Conservation (phyloP, 257 asterid species). For the Nicotiana noctiflora region DNA sequence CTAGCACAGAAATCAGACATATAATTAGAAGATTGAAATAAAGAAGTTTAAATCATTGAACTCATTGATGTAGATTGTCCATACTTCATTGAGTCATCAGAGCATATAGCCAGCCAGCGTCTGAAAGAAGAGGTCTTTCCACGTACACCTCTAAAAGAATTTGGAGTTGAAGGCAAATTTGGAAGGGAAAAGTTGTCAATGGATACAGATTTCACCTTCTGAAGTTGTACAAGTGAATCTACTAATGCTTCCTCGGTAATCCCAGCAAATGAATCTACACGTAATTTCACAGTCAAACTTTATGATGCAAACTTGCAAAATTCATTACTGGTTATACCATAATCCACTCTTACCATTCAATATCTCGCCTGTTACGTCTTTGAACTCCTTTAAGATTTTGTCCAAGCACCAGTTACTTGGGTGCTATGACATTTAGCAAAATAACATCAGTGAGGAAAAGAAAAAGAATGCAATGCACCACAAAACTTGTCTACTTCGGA, state of each 20-base stretch:
- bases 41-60: not conserved
- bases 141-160: slow-evolving; percentile 79
- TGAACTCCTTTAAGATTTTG: slow-evolving; percentile 67
- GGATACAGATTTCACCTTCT: slow-evolving; percentile 32
- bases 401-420: slow-evolving; percentile 81
- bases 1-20: slow-evolving; percentile 29
- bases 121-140: slow-evolving; percentile 68
- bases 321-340: not conserved
- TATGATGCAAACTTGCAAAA: slow-evolving; percentile 4
- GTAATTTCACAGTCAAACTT: slow-evolving; percentile 5
- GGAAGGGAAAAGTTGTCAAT: slow-evolving; percentile 58
- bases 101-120: slow-evolving; percentile 83
- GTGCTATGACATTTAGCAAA: slow-evolving; percentile 45
- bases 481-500: not conserved
- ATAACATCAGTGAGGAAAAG: not conserved
- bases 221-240: slow-evolving; percentile 51
- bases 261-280: slow-evolving; percentile 61
- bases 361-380: slow-evolving; percentile 41
- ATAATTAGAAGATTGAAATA: not conserved
- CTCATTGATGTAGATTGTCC: slow-evolving; percentile 3
- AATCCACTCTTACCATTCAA: slow-evolving; percentile 40
- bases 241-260: slow-evolving; percentile 57
- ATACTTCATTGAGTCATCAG: slow-evolving; percentile 81
- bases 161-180: slow-evolving; percentile 60
- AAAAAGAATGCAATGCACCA: slow-evolving; percentile 11